Conservation (phyloP, 345 rosid species). For the Populus euphratica region DNA sequence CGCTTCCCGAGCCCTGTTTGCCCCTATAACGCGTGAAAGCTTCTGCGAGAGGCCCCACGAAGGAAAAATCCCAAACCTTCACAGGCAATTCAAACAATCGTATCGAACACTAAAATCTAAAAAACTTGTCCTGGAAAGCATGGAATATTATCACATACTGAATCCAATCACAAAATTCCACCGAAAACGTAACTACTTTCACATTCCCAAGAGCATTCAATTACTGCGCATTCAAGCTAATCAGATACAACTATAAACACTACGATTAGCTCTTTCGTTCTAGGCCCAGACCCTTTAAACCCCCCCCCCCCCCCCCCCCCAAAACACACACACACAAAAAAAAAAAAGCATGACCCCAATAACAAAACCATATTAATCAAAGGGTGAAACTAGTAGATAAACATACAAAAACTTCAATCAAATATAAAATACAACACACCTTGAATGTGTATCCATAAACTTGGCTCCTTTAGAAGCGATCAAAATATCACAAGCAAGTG, state of each 20-base stretch:
- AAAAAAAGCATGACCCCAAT: too few species aligned
- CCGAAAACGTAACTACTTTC: not conserved
- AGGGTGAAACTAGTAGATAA: not conserved
- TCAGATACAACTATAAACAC: not conserved
- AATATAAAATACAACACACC: slow-evolving; percentile 26
- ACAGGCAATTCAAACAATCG: not conserved
- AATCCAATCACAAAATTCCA: not conserved
- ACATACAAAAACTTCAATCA: not conserved
- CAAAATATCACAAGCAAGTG: slow-evolving; percentile 82
- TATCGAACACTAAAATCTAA: not conserved
- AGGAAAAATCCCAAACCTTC: slow-evolving; percentile 89
- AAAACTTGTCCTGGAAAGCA: not conserved
- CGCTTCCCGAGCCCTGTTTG: slow-evolving; percentile 76
- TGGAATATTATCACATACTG: not conserved
- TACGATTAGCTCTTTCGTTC: too few species aligned
- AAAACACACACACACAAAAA: too few species aligned
- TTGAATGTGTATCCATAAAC: slow-evolving; percentile 86
- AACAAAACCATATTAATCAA: too few species aligned
- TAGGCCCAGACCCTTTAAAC: too few species aligned
- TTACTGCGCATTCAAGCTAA: not conserved
- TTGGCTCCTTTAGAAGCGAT: slow-evolving; percentile 72
- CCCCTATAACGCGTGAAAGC: slow-evolving; percentile 72
- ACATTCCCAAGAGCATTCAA: not conserved
- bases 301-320: too few species aligned
- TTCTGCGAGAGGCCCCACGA: slow-evolving; percentile 98